Evolutionary conservation across 495 filamentous ascomycete species (phyloP), one percentile per base, ranked within the genome.

Genomic region (Daldinia decipiens): DNA sequence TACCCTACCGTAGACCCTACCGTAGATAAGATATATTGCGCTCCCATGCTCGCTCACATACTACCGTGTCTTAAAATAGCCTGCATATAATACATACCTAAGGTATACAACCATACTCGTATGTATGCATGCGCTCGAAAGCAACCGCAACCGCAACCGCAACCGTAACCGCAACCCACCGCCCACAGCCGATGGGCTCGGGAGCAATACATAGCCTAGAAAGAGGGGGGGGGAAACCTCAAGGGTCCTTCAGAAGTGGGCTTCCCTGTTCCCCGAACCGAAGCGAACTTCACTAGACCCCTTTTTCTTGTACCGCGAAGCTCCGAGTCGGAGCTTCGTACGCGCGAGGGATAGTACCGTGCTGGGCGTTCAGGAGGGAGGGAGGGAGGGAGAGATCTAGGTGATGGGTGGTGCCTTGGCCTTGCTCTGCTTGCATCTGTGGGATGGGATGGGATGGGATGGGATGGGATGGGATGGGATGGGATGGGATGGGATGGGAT

Each of bases 11-110:
- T 63, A 65, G 67, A 55, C 52, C 24, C 15, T 40, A 52, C 40
- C 59, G 45, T 63, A 65, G 67, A 70, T 70, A 65, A 70, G 55
- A 70, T 70, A 70, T 62, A 70, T 70, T 65, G 27, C 29, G 29
- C 36, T 17, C 34, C 34, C 13, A 21, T 8, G 52, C 56, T 17
- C 17, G 52, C 56, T 12, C 17, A 17, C 5, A 58, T 61, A 17
- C 39, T 59, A 43, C 47, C 11, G 31, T 55, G 15, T 65, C 62
- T 59, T 54, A 66, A 71, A 71, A 71, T 71, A 71, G 58, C 58
- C 40, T 45, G 12, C 40, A 31, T n/a, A n/a, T n/a, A n/a, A 2
- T 24, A 24, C 21, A 1, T 24, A 24, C 21, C 21, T 24, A 24
- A 24, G 21, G 21, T 24, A 24, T 24, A 2, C 21, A 24, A 24